These are phyloP conservation scores for Penicillium alfredii DNA, from an alignment of 495 filamentous ascomycete genomes.

Conservation along the genomic window DNA sequence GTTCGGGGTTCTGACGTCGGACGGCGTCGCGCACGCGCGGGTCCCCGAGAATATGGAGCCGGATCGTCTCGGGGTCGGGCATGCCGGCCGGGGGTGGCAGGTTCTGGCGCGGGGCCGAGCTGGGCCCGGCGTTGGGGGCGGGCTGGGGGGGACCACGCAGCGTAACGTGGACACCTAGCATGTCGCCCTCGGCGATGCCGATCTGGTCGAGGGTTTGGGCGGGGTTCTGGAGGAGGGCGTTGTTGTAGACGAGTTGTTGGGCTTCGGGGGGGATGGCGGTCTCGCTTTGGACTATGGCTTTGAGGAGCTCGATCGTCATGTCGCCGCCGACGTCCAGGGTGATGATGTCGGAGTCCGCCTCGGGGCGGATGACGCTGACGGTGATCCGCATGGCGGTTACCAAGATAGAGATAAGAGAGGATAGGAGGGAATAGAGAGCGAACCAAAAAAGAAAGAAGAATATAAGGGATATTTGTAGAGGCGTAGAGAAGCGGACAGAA, in stretches of 20 bases:
- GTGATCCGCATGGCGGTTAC: constrained; percentile 64
- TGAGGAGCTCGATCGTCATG: constrained; percentile 81
- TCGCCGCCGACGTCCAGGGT: constrained; percentile 76
- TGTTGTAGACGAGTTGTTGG: constrained; percentile 77
- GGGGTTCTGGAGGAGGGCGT: constrained; percentile 70
- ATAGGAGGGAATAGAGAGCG: constrained; percentile 1
- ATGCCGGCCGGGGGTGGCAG: constrained; percentile 35
- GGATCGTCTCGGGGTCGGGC: constrained; percentile 74
- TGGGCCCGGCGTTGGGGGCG: constrained; percentile 14
- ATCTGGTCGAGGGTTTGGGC: constrained; percentile 72
- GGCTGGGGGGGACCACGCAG: constrained; percentile 9
- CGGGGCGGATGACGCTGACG: constrained; percentile 71
- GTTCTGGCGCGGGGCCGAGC: constrained; percentile 34
- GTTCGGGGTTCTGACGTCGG: constrained; percentile 60
- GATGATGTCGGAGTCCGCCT: constrained; percentile 71
- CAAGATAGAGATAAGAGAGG: constrained; percentile 1
- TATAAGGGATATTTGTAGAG: too few relatives aligned
- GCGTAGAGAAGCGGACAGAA: constrained; percentile 6
- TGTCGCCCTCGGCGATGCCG: constrained; percentile 82
- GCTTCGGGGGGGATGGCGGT: constrained; percentile 44
- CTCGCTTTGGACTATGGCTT: constrained; percentile 70
- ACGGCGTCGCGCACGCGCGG: constrained; percentile 65
- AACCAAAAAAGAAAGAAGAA: constrained; percentile 2
- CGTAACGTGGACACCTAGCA: constrained; percentile 79
- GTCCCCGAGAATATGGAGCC: constrained; percentile 75